These are phyloP conservation scores for Nowakowskiella sp. DNA, from an alignment of 192 early-diverging fungal species.

Conservation along the genomic window DNA sequence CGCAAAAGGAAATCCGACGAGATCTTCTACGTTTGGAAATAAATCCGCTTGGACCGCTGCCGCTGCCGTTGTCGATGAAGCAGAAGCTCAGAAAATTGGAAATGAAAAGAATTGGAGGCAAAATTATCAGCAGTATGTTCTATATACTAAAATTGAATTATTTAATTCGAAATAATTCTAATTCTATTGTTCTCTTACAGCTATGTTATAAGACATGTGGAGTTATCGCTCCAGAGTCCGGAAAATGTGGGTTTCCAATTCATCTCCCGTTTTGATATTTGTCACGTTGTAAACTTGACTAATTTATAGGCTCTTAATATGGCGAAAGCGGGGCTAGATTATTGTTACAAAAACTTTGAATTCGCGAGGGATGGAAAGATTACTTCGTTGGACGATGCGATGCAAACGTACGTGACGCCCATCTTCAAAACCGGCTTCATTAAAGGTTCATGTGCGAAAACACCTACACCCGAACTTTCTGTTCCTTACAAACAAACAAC, in stretches of 20 bases:
- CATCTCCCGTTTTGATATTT: neutral
- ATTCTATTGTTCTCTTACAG: constrained; percentile 2
- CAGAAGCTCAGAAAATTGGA: neutral
- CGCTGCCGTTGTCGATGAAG: constrained; percentile 5
- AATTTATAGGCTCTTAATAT: neutral
- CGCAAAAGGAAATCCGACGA: neutral
- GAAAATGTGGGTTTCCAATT: neutral
- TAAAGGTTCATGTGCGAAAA: constrained; percentile 5
- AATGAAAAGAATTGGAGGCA: constrained; percentile 12
- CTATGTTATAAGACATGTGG: constrained; percentile 7
- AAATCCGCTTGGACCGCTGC: constrained; percentile 1
- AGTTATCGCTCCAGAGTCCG: neutral
- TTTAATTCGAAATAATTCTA: neutral
- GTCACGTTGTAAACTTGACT: neutral
- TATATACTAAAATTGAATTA: neutral
- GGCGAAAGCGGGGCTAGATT: constrained; percentile 4
- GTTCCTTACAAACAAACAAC: constrained; percentile 10
- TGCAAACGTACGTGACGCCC: neutral
- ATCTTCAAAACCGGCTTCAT: constrained; percentile 7
- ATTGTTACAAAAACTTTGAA: constrained; percentile 10
- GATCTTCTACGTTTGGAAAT: constrained; percentile 7
- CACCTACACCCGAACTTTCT: neutral
- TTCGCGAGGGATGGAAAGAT: constrained; percentile 6
- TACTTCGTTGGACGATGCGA: constrained; percentile 1
- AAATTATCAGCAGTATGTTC: constrained; percentile 4